Percentiles rank a stretch among this genome's conserved stretches.
These are phyloP conservation scores for Trichosporon coremiiforme DNA, from an alignment of 1,284 basidiomycete genomes.

Conservation along the genomic window DNA sequence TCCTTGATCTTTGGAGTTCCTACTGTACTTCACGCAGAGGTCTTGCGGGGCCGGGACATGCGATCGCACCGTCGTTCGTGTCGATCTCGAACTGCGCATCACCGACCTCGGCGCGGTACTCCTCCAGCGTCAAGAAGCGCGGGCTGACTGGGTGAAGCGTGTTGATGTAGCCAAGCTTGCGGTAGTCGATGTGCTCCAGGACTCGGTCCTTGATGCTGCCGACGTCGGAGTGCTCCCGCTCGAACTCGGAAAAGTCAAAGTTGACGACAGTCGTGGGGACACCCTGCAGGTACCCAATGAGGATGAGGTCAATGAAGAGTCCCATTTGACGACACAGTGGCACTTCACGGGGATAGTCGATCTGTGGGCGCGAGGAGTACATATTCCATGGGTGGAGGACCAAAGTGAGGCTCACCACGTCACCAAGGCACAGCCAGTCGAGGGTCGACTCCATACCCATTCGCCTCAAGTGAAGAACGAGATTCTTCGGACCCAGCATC, in stretches of 20 bases:
- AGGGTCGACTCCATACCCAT: background rate
- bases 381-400: background rate
- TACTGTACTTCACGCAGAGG: too few relatives aligned
- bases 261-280: background rate
- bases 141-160: background rate
- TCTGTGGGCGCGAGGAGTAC: too few relatives aligned
- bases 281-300: background rate
- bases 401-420: background rate
- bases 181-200: background rate
- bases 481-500: background rate
- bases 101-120: background rate
- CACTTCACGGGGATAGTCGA: too few relatives aligned
- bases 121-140: slow-evolving; percentile 2
- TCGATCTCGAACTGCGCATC: background rate
- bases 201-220: background rate
- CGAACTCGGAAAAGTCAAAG: background rate
- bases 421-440: background rate
- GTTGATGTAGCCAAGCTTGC: background rate
- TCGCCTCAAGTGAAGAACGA: background rate
- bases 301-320: background rate
- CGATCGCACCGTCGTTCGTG: background rate
- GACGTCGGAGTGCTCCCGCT: background rate
- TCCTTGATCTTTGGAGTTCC: too few relatives aligned
- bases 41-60: too few relatives aligned
- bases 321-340: background rate